phyloP scores from a whole-genome alignment of 169 alveolate genomes.

The Eimeria tenella region DNA sequence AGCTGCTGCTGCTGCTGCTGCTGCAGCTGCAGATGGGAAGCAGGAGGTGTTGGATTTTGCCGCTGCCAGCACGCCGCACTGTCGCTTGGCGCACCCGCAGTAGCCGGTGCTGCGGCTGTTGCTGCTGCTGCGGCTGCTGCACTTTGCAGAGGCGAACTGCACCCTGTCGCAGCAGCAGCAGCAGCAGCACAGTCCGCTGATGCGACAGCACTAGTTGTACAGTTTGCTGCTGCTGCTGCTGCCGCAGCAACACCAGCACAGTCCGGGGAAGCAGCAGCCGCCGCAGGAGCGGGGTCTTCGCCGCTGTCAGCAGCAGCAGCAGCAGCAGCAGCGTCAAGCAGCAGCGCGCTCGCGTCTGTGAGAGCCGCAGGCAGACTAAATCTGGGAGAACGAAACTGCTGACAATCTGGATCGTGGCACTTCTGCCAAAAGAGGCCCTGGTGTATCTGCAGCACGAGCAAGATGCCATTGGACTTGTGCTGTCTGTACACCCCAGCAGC shows the following conservation, averaged over 20 bases:
- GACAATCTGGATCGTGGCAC: background rate
- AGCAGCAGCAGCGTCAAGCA: background rate
- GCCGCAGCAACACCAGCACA: background rate
- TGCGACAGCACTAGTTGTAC: background rate
- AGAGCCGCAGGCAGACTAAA: background rate
- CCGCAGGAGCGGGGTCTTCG: background rate
- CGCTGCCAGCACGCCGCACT: background rate
- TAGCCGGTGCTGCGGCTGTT: background rate
- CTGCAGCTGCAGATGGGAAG: too few relatives aligned
- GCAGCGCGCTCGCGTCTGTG: background rate
- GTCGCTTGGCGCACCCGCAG: background rate
- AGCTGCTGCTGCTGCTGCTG: too few relatives aligned
- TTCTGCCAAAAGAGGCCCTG: background rate
- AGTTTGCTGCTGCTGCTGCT: background rate
- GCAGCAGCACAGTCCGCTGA: too few relatives aligned
- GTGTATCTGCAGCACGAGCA: background rate
- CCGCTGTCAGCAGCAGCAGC: background rate
- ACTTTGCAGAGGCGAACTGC: too few relatives aligned
- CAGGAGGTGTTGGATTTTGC: too few relatives aligned
- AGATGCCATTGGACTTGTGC: background rate
- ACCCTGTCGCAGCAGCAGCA: too few relatives aligned
- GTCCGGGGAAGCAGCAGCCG: background rate
- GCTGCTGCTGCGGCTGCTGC: too few relatives aligned
- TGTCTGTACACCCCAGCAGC: background rate
- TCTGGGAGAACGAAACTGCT: background rate